Conservation (phyloP, 139 green algal species). For the Desmodesmus armatus region DNA sequence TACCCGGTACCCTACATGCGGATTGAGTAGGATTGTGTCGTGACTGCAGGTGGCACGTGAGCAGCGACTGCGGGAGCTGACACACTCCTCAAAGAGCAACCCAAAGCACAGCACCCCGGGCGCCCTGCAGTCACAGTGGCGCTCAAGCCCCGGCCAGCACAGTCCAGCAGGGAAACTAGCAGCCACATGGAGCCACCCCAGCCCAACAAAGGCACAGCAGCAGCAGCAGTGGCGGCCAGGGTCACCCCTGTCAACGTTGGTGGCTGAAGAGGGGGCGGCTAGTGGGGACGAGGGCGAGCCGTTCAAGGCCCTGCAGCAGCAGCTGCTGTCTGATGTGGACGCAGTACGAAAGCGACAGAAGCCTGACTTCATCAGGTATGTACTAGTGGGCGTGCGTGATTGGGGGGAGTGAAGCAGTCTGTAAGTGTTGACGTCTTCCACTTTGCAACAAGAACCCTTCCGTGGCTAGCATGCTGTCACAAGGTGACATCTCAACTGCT, state of each 20-base stretch:
- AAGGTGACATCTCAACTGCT: too few species aligned
- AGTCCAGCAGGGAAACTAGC: neutral
- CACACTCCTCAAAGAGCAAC: neutral
- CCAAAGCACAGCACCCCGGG: neutral
- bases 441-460: too few species aligned
- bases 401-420: too few species aligned
- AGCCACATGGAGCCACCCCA: neutral
- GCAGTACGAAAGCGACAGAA: slow-evolving; percentile 58
- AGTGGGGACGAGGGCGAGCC: slow-evolving; percentile 34
- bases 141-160: neutral
- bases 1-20: too few species aligned
- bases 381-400: too few species aligned
- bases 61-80: slow-evolving; percentile 1
- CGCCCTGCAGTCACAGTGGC: neutral
- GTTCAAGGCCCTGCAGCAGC: slow-evolving; percentile 60
- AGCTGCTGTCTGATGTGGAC: slow-evolving; percentile 65
- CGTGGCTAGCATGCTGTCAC: too few species aligned
- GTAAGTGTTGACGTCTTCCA: too few species aligned
- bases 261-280: too few species aligned
- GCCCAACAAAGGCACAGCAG: neutral
- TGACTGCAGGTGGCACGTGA: slow-evolving; percentile 24
- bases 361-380: slow-evolving; percentile 55
- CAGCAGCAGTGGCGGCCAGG: neutral
- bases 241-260: too few species aligned
- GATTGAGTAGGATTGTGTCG: too few species aligned